phyloP scores from a whole-genome alignment of 495 filamentous ascomycete genomes.

The Tricharina praecox region DNA sequence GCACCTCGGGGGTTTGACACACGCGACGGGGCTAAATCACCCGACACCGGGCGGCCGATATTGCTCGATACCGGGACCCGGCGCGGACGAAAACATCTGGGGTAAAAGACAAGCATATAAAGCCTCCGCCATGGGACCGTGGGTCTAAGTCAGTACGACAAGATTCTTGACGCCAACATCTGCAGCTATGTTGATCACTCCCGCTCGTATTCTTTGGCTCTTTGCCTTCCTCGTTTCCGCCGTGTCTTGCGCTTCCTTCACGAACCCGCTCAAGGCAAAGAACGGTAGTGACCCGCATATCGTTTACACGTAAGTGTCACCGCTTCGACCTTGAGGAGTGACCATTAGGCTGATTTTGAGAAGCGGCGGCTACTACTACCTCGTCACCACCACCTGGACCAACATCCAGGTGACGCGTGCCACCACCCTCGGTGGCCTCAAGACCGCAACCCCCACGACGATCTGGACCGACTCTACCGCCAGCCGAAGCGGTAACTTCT shows the following conservation, averaged over 20 bases:
- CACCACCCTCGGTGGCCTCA: slow-evolving; percentile 34
- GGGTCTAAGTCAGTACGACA: too few relatives aligned
- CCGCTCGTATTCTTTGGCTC: background rate
- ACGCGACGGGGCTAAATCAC: too few relatives aligned
- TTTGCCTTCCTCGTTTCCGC: background rate
- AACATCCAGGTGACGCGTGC: slow-evolving; percentile 36
- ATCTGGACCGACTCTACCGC: slow-evolving; percentile 31
- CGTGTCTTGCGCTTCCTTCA: slow-evolving; percentile 12
- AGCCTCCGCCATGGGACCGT: too few relatives aligned
- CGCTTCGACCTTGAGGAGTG: background rate
- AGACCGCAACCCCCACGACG: slow-evolving; percentile 32
- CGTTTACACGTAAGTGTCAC: background rate
- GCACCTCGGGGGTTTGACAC: too few relatives aligned
- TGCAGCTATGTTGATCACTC: background rate
- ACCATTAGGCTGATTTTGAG: too few relatives aligned
- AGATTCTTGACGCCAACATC: too few relatives aligned
- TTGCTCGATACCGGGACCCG: too few relatives aligned
- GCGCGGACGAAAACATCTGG: too few relatives aligned
- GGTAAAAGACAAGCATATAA: too few relatives aligned
- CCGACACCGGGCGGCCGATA: too few relatives aligned
- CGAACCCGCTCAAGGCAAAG: slow-evolving; percentile 13
- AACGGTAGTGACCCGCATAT: slow-evolving; percentile 32
- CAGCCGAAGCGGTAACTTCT: slow-evolving; percentile 36
- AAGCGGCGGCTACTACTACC: slow-evolving; percentile 32
- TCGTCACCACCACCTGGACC: slow-evolving; percentile 34